Percentiles rank a stretch among this genome's conserved stretches.
These are phyloP conservation scores for Xylariaceae sp. DNA, from an alignment of 2,329 filamentous ascomycete genomes.

Conservation along the genomic window DNA sequence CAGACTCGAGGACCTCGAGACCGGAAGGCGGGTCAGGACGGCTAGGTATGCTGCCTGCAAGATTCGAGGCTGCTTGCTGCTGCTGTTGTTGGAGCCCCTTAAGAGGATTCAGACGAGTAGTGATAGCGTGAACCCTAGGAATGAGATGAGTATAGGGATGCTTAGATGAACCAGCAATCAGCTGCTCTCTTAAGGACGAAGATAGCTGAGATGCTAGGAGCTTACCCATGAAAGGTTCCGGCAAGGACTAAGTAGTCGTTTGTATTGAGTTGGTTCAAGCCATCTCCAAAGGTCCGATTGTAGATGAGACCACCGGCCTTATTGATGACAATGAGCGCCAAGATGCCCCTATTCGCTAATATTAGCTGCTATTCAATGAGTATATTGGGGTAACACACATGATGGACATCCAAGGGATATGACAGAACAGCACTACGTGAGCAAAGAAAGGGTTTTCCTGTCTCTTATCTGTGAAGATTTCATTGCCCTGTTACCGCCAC, in stretches of 20 bases:
- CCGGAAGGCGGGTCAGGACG: slow-evolving; percentile 74
- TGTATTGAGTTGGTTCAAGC: slow-evolving; percentile 83
- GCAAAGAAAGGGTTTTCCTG: not conserved
- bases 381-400: slow-evolving; percentile 13
- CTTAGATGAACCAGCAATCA: not conserved
- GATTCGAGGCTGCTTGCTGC: slow-evolving; percentile 34
- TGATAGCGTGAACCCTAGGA: slow-evolving; percentile 71
- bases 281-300: slow-evolving; percentile 90
- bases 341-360: slow-evolving; percentile 74
- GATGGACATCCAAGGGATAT: not conserved
- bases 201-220: slow-evolving; percentile 24
- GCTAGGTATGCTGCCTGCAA: slow-evolving; percentile 43
- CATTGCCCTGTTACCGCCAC: not conserved
- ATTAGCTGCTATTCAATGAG: slow-evolving; percentile 8
- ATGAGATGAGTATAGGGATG: slow-evolving; percentile 24
- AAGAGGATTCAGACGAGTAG: slow-evolving; percentile 65
- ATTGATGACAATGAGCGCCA: slow-evolving; percentile 96
- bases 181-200: not conserved
- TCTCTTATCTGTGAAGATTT: too few relatives aligned
- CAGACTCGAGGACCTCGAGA: slow-evolving; percentile 90
- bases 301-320: slow-evolving; percentile 97
- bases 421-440: not conserved
- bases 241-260: slow-evolving; percentile 98
- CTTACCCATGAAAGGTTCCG: slow-evolving; percentile 93
- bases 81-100: slow-evolving; percentile 46